phyloP scores from a whole-genome alignment of 2,329 filamentous ascomycete species.

The Penicillium carneum region DNA sequence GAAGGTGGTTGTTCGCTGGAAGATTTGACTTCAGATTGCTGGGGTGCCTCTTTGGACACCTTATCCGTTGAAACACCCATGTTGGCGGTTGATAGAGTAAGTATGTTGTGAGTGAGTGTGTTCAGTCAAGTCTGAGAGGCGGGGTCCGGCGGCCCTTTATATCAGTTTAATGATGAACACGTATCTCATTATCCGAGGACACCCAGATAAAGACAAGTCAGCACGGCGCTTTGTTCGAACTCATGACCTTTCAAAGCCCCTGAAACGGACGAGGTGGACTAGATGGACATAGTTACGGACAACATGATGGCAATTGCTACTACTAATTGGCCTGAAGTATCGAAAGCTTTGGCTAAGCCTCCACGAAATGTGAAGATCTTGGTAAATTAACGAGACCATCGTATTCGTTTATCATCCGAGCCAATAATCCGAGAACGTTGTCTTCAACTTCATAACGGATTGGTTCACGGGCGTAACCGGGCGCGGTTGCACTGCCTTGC shows the following conservation, averaged over 20 bases:
- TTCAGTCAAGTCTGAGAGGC: background rate
- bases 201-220: background rate
- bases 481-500: conserved; percentile 17
- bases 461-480: conserved; percentile 7
- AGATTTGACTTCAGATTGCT: background rate
- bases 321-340: background rate
- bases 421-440: background rate
- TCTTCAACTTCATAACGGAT: background rate
- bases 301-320: background rate
- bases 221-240: background rate
- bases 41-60: conserved; percentile 21
- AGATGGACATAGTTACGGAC: background rate
- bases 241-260: background rate
- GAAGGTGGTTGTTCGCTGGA: conserved; percentile 34
- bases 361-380: background rate
- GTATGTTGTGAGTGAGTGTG: background rate
- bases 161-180: background rate
- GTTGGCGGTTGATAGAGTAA: background rate
- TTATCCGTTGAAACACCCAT: conserved; percentile 27
- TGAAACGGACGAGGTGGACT: background rate
- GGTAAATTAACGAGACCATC: background rate
- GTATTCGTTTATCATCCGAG: background rate
- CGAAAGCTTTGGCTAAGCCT: background rate
- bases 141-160: background rate
- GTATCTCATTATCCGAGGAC: background rate